Percentiles rank a stretch among this genome's conserved stretches.
phyloP scores from a whole-genome alignment of 2,329 filamentous ascomycete species.

The Ambrosiella cleistominuta region DNA sequence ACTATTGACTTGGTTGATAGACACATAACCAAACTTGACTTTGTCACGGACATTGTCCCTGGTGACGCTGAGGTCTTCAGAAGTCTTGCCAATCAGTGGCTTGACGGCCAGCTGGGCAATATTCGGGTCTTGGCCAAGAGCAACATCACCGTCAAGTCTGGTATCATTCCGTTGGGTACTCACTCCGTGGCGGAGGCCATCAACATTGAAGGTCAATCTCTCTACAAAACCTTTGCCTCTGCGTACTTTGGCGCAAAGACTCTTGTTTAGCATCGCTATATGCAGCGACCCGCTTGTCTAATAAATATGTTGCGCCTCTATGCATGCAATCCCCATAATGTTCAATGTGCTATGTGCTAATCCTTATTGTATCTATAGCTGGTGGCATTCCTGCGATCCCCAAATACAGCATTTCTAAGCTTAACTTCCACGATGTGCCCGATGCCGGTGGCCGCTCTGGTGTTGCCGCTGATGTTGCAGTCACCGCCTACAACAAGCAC shows the following conservation, averaged over 20 bases:
- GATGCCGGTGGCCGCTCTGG: conserved; percentile 34
- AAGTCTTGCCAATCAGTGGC: conserved; percentile 70
- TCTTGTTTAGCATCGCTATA: conserved; percentile 16
- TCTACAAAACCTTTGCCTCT: conserved; percentile 45
- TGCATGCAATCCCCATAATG: conserved; percentile 7
- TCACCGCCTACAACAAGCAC: conserved; percentile 58
- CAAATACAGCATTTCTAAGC: conserved; percentile 60
- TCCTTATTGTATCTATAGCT: conserved; percentile 28
- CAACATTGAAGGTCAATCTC: conserved; percentile 65
- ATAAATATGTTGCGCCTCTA: conserved; percentile 14
- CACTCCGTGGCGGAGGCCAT: conserved; percentile 59
- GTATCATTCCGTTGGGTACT: conserved; percentile 60
- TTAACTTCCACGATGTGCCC: conserved; percentile 61
- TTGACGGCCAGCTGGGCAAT: conserved; percentile 57
- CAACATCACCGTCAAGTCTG: conserved; percentile 57
- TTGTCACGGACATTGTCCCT: conserved; percentile 57
- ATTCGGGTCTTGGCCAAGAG: conserved; percentile 60
- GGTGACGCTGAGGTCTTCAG: conserved; percentile 64
- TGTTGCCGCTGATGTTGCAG: conserved; percentile 63
- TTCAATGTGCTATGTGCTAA: conserved; percentile 14
- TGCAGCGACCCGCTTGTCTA: neutral
- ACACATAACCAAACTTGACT: conserved; percentile 58
- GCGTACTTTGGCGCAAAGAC: conserved; percentile 44
- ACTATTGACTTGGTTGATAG: conserved; percentile 63
- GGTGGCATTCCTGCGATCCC: conserved; percentile 61